phyloP scores from a whole-genome alignment of 257 asterid genomes.

The Galeopsis tetrahit region DNA sequence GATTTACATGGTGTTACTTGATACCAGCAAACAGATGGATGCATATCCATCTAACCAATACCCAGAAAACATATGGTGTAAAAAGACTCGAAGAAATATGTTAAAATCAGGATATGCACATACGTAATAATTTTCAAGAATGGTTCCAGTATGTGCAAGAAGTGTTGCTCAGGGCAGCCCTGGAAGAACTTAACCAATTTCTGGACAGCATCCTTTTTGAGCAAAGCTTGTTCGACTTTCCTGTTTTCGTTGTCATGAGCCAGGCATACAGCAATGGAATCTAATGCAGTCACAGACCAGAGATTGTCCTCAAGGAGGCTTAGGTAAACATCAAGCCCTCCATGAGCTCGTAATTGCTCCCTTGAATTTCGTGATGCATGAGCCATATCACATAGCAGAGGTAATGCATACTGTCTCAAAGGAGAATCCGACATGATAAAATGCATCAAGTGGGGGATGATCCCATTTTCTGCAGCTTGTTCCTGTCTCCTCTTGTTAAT shows the following conservation, averaged over 20 bases:
- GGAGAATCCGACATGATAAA: conserved; percentile 94
- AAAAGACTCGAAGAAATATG: neutral
- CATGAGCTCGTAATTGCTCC: conserved; percentile 98
- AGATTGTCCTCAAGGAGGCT: conserved; percentile 91
- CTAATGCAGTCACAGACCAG: conserved; percentile 98
- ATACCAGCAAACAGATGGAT: conserved; percentile 22
- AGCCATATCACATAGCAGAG: conserved; percentile 98
- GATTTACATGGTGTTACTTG: conserved; percentile 16
- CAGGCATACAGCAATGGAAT: conserved; percentile 97
- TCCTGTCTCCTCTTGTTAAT: conserved; percentile 98
- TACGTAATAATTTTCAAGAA: conserved; percentile 98
- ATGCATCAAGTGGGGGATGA: conserved; percentile 93
- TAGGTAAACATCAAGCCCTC: conserved; percentile 93
- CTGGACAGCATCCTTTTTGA: conserved; percentile 87
- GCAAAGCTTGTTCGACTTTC: conserved; percentile 94
- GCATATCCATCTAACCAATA: conserved; percentile 1
- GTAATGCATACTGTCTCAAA: conserved; percentile 84
- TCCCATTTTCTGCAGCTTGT: conserved; percentile 98
- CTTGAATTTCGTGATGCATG: conserved; percentile 98
- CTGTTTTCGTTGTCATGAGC: conserved; percentile 92
- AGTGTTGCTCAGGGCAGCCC: conserved; percentile 91
- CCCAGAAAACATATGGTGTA: neutral
- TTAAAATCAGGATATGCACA: conserved; percentile 34
- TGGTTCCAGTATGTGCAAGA: conserved; percentile 95
- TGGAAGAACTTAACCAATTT: conserved; percentile 91